Evolutionary conservation across 169 alveolate species (phyloP), one percentile per base, ranked within the genome.

Genomic region (Plasmodium billcollinsi): DNA sequence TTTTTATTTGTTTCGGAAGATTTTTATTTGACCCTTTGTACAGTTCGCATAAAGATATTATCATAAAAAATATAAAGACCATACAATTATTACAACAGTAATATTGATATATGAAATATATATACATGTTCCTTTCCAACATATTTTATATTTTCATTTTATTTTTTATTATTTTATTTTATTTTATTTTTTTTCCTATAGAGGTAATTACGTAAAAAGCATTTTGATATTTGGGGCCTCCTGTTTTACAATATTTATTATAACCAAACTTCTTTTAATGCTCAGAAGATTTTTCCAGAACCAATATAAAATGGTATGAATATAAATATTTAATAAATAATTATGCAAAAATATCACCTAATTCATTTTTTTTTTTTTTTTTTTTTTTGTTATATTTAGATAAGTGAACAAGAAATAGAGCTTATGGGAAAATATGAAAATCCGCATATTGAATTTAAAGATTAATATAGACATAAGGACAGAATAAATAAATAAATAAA

Each of bases 401-500:
- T 83, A 83, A 83, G 86, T 63, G 85, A 83, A 83, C 80, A 83
- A 18, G 91, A 83, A 67, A 47, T 69, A 56, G 24, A 69, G 54
- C 58, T 69, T 18, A 49, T 83, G 11, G 91, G 91, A 21, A 69
- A 54, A 20, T 83, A 69, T 49, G 91, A 83, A 83, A 83, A 69
- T n/a, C 91, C 91, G 1, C 91, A 83, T 3, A 70, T 83, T 15
- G 91, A 83, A 33, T 69, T 83, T 70, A 69, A 83, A 45, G 91
- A 69, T 45, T 67, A 49, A 69, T 26, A 33, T 33, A 7, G 45
- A 33, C 8, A 33, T 33, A 33, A 33, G 8, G 9, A 33, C 0
- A 1, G 1, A 26, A 26, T 26, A 26, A 26, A 26, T 26, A 26
- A 26, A 26, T 26, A 26, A 1, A 26, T 26, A 26, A 1, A 26